Evolutionary conservation across 768 basidiomycete genomes (phyloP), one percentile per base, ranked within the genome.

Genomic region (Rhodosporidiobolus odoratus): DNA sequence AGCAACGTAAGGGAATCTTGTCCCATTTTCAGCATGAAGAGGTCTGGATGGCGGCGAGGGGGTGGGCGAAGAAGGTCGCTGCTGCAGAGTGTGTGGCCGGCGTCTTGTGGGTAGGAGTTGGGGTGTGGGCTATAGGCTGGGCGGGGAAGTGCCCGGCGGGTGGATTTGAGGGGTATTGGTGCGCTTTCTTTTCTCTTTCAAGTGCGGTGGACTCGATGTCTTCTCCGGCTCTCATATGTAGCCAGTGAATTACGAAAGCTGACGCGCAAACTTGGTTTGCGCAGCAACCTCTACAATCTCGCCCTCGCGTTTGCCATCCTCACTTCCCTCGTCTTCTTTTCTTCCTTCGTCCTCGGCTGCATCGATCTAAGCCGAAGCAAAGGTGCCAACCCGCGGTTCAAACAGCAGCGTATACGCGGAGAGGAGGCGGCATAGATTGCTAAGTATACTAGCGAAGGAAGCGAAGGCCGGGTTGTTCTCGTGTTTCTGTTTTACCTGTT

Each of bases 221-320:
- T n/a, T n/a, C n/a, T n/a, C n/a, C n/a, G n/a, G n/a, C n/a, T n/a
- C n/a, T n/a, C n/a, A n/a, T n/a, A n/a, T n/a, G n/a, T n/a, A n/a
- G n/a, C n/a, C n/a, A n/a, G n/a, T n/a, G n/a, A n/a, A n/a, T n/a
- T n/a, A n/a, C n/a, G n/a, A n/a, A n/a, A n/a, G n/a, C n/a, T n/a
- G n/a, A n/a, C n/a, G n/a, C n/a, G n/a, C 52, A 30, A 27, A 8
- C 52, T 12, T 2, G n/a, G 12, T 12, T 10, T 19, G 1, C 25
- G 30, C 63, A 69, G 69, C 45, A 27, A 65, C 58, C 38, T 37
- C 4, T 70, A 65, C 63, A 70, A 70, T 45, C n/a, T 41, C 25
- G 43, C 69, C 9, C 52, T 61, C 27, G 69, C 69, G 23, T 50
- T 61, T 32, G 19, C 69, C 6, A 21, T 70, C 27, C 37, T 70